Conservation (phyloP, 2,329 filamentous ascomycete species). For the Paraconiothyrium brasiliense region DNA sequence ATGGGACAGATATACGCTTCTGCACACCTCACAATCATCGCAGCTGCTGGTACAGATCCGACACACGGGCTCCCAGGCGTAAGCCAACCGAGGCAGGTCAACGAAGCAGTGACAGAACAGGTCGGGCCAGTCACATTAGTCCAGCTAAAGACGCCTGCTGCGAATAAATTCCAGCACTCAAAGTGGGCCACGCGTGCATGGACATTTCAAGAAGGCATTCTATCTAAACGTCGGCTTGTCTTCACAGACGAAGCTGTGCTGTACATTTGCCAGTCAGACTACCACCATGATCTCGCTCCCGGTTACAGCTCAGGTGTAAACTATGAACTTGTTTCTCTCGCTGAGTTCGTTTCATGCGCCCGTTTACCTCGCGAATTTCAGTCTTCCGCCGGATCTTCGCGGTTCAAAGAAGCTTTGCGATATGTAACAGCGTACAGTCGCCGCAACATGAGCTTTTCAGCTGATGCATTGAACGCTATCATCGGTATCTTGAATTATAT, state of each 20-base stretch:
- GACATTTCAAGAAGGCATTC: slow-evolving; percentile 18
- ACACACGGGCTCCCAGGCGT: slow-evolving; percentile 16
- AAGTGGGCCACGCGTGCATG: slow-evolving; percentile 17
- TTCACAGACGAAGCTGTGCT: slow-evolving; percentile 14
- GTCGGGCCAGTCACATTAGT: slow-evolving; percentile 1
- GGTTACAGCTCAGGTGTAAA: neutral
- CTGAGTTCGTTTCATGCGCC: neutral
- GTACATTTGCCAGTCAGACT: neutral
- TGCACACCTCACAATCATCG: slow-evolving; percentile 11
- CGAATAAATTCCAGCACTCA: neutral
- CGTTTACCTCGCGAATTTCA: neutral
- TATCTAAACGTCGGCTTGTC: slow-evolving; percentile 13
- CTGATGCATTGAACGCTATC: slow-evolving; percentile 9
- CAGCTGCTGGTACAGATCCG: slow-evolving; percentile 9
- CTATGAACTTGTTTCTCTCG: neutral
- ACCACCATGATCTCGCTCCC: neutral
- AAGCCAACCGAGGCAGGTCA: neutral
- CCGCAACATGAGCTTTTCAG: neutral
- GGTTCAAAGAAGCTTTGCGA: neutral
- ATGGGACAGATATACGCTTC: slow-evolving; percentile 11
- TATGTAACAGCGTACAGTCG: slow-evolving; percentile 5
- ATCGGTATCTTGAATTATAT: slow-evolving; percentile 1
- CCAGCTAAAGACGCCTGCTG: neutral
- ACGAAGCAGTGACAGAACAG: neutral
- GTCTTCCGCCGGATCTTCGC: neutral